Evolutionary conservation across 2,329 filamentous ascomycete genomes (phyloP), one percentile per base, ranked within the genome.

Genomic region (Ilyonectria destructans): DNA sequence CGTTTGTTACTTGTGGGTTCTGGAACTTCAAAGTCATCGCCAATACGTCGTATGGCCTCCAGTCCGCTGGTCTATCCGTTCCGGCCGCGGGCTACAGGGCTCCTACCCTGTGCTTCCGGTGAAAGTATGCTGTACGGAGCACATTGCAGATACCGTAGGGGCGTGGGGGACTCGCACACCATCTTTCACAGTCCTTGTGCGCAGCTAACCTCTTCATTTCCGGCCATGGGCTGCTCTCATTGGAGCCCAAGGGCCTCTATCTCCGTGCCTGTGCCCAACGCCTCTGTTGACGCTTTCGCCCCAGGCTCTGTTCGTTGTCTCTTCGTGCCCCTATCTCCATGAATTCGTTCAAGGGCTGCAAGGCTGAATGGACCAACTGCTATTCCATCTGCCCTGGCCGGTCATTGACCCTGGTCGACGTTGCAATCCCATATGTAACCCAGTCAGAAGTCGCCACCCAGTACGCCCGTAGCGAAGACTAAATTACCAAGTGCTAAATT

Each of bases 401-500:
- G 54, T 40, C 54, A 13, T 58, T 10, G 19, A 23, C 8, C 58
- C 73, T 45, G 23, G 73, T 65, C 63, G 29, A 59, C 56, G 74
- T 74, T 69, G 33, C 68, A 65, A 43, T 45, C 26, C 58, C 58
- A 68, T 26, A 26, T 26, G 26, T 67, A 58, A 62, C 59, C 62
- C 17, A 35, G 51, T 55, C 33, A 26, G 15, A 31, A 51, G 45
- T 58, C 60, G 33, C 54, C 37, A 33, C 67, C 57, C 63, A 68
- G 59, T 67, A 21, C 29, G 17, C 48, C 48, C 29, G 26, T 31
- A 64, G 54, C 61, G 63, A 65, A 69, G 65, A 58, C n/a, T 48
- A 55, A 63, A 67, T 67, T 61, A 62, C 58, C 51, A 52, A 51
- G 65, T 73, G 67, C 74, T 75, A 76, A 75, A 74, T 71, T 76